A percentile compares a stretch with the other conserved stretches of the same genome.
phyloP scores from a whole-genome alignment of 108 stramenopile species.

The Skeletonema costatum region DNA sequence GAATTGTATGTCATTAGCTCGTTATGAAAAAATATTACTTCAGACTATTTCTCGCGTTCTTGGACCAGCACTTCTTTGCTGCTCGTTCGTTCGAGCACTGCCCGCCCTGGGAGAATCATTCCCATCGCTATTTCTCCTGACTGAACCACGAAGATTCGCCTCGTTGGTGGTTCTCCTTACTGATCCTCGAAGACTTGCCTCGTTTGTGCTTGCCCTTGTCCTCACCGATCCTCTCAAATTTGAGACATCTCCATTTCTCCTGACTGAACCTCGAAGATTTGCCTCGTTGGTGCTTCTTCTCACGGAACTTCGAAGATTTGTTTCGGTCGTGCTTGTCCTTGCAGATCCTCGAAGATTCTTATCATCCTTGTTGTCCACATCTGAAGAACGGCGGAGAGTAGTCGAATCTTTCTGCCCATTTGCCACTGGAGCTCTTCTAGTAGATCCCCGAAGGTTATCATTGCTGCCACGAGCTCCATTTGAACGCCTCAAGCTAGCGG shows the following conservation, averaged over 20 bases:
- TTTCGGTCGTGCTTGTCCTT: not conserved
- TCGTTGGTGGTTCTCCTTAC: not conserved
- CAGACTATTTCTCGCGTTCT: not conserved
- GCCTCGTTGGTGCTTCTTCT: not conserved
- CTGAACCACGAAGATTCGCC: not conserved
- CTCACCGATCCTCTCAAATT: not conserved
- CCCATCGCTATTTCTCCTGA: not conserved
- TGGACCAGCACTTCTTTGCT: not conserved
- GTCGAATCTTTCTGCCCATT: not conserved
- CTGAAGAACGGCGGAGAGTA: not conserved
- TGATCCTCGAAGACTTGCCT: not conserved
- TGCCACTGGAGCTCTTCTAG: not conserved
- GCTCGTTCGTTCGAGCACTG: not conserved
- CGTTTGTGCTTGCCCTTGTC: not conserved
- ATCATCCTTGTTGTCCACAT: not conserved
- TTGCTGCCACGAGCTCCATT: not conserved
- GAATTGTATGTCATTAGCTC: not conserved
- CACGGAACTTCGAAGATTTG: not conserved
- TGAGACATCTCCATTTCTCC: not conserved
- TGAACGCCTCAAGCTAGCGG: not conserved
- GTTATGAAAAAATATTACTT: not conserved
- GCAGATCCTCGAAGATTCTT: not conserved
- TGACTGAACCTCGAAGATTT: not conserved
- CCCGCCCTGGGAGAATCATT: not conserved
- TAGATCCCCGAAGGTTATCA: not conserved